Percentiles rank a stretch among this genome's conserved stretches.
Evolutionary conservation across 164 flowering plant genomes (phyloP).

Genomic region (Dillenia turbinata): DNA sequence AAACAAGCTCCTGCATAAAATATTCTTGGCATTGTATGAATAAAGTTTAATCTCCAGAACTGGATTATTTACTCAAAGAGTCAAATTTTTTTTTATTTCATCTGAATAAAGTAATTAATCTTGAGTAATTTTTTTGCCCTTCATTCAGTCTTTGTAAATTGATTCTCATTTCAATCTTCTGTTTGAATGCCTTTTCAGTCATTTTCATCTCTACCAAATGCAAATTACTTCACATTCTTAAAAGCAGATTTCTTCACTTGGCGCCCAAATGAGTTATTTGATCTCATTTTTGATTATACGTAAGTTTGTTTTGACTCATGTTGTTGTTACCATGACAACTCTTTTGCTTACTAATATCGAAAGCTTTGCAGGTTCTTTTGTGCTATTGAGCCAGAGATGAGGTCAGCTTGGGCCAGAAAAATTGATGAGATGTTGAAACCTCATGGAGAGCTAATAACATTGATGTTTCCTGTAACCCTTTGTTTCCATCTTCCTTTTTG

Average conservation of each 20-base stretch:
- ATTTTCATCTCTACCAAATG: conserved; percentile 40
- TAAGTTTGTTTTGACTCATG: conserved; percentile 29
- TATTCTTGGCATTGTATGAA: too few species aligned
- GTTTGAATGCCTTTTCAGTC: conserved; percentile 32
- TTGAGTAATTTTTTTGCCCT: not conserved
- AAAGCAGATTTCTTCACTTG: conserved; percentile 74
- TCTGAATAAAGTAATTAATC: not conserved
- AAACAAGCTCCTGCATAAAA: too few species aligned
- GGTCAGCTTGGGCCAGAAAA: conserved; percentile 60
- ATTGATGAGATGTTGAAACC: conserved; percentile 55
- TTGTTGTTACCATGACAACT: not conserved
- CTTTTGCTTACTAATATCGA: not conserved
- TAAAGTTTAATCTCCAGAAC: too few species aligned
- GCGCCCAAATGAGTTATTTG: conserved; percentile 63
- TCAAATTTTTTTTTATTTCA: not conserved
- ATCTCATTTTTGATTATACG: conserved; percentile 83
- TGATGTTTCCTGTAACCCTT: conserved; percentile 67
- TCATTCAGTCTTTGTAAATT: not conserved
- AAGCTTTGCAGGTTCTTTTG: conserved; percentile 65
- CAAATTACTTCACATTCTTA: conserved; percentile 39
- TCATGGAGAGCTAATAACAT: conserved; percentile 84
- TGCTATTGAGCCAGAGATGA: conserved; percentile 69
- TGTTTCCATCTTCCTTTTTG: not conserved
- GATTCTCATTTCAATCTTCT: not conserved
- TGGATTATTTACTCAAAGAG: too few species aligned